A percentile compares a stretch with the other conserved stretches of the same genome.
These are phyloP conservation scores for Starmerella sirachaensis DNA, from an alignment of 805 yeast species.

Conservation along the genomic window DNA sequence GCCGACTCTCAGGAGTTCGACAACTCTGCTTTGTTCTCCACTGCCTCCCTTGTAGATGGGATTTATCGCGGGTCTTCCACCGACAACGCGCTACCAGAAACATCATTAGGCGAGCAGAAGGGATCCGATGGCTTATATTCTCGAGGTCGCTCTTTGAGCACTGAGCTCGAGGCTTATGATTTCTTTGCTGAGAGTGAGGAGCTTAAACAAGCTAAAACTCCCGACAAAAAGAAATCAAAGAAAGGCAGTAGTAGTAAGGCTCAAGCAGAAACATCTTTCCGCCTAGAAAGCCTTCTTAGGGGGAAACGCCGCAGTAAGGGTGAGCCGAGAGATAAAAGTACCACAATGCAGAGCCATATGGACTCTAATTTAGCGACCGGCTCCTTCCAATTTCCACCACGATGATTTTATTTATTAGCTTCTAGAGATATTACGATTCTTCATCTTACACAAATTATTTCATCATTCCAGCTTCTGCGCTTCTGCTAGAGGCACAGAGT, in stretches of 20 bases:
- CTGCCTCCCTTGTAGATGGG: neutral
- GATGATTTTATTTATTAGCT: no score
- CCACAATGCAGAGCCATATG: no score
- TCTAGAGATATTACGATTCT: no score
- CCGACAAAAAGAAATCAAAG: slow-evolving; percentile 1
- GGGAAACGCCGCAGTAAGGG: slow-evolving; percentile 22
- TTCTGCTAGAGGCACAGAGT: no score
- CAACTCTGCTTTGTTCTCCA: neutral
- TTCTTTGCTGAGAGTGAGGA: slow-evolving; percentile 2
- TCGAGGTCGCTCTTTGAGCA: no score
- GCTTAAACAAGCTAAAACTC: neutral
- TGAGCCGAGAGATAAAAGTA: slow-evolving; percentile 4
- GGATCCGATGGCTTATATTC: no score
- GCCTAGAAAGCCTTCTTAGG: slow-evolving; percentile 27
- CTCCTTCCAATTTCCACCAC: slow-evolving; percentile 22
- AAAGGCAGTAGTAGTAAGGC: neutral
- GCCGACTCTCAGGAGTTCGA: slow-evolving; percentile 9
- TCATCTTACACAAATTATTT: no score
- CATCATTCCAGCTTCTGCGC: no score
- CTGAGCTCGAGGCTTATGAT: slow-evolving; percentile 1
- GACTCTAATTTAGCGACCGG: no score
- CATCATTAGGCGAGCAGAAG: no score
- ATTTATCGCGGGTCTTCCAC: neutral
- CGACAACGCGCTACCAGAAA: no score
- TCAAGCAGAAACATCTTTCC: slow-evolving; percentile 26